These are phyloP conservation scores for Acrocalymma vagum DNA, from an alignment of 2,329 filamentous ascomycete species.

Conservation along the genomic window DNA sequence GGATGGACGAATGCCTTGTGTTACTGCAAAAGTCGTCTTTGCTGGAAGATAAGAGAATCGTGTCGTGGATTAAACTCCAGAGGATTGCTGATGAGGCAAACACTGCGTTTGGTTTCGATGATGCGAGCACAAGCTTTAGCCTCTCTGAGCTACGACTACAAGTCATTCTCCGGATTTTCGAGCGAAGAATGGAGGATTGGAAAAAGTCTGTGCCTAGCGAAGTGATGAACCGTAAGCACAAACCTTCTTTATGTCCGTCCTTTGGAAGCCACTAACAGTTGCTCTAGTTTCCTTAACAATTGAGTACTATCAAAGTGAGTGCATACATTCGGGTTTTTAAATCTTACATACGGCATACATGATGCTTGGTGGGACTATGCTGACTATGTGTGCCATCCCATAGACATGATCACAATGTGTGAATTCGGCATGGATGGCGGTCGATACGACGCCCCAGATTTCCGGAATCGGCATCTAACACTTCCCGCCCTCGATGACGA, in stretches of 20 bases:
- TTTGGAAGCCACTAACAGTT: neutral
- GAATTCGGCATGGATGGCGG: slow-evolving; percentile 49
- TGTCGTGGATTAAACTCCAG: slow-evolving; percentile 43
- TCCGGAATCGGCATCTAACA: slow-evolving; percentile 41
- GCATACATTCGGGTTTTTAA: neutral
- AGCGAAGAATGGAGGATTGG: slow-evolving; percentile 46
- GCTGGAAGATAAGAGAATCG: slow-evolving; percentile 36
- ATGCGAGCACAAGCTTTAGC: slow-evolving; percentile 47
- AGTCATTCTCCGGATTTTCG: slow-evolving; percentile 45
- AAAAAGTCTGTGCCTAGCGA: slow-evolving; percentile 39
- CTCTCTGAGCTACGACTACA: slow-evolving; percentile 45
- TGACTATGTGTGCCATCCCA: neutral
- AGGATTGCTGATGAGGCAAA: slow-evolving; percentile 47
- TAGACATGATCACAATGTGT: slow-evolving; percentile 44
- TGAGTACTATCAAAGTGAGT: slow-evolving; percentile 36
- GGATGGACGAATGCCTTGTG: slow-evolving; percentile 45
- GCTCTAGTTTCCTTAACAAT: slow-evolving; percentile 27
- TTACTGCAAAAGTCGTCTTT: slow-evolving; percentile 42
- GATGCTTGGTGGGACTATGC: neutral
- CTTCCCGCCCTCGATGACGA: slow-evolving; percentile 44
- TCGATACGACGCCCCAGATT: slow-evolving; percentile 44
- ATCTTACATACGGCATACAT: neutral
- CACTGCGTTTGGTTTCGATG: slow-evolving; percentile 47
- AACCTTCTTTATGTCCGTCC: neutral
- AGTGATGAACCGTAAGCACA: slow-evolving; percentile 35